These are phyloP conservation scores for Amylocystis lapponica DNA, from an alignment of 768 basidiomycete genomes.

Conservation along the genomic window DNA sequence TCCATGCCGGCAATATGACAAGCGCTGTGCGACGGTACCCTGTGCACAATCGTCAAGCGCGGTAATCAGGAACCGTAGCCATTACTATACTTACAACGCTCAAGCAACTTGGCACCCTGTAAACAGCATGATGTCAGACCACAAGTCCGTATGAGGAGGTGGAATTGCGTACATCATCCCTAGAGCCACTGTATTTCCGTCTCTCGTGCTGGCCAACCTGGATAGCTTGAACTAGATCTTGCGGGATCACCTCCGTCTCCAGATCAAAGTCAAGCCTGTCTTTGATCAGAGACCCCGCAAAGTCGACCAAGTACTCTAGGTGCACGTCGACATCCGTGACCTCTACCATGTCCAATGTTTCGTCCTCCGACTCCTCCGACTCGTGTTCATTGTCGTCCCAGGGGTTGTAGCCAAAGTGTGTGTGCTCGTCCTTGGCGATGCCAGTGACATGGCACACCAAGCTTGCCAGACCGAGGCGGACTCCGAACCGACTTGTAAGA, in stretches of 20 bases:
- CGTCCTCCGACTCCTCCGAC: not conserved
- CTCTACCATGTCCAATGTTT: not conserved
- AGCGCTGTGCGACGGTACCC: constrained; percentile 22
- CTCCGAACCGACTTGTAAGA: constrained; percentile 29
- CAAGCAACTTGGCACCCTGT: constrained; percentile 16
- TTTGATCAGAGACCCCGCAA: not conserved
- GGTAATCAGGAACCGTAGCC: not conserved
- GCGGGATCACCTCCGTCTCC: not conserved
- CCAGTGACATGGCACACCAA: constrained; percentile 25
- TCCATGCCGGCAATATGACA: constrained; percentile 19
- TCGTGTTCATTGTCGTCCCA: not conserved
- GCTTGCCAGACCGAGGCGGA: constrained; percentile 32
- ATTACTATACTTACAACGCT: constrained; percentile 15
- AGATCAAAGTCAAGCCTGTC: not conserved
- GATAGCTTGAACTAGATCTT: constrained; percentile 10
- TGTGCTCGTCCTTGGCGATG: constrained; percentile 1
- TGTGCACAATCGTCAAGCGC: not conserved
- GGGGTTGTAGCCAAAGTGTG: not conserved
- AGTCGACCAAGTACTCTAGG: not conserved
- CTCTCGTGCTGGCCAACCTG: constrained; percentile 13
- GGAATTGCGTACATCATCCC: constrained; percentile 23
- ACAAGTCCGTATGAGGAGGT: not conserved
- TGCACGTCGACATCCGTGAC: not conserved
- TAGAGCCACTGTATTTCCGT: constrained; percentile 24
- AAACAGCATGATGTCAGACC: not conserved